Evolutionary conservation across 75 land plant genomes (phyloP), one percentile per base, ranked within the genome.

Genomic region (Cunninghamia lanceolata): DNA sequence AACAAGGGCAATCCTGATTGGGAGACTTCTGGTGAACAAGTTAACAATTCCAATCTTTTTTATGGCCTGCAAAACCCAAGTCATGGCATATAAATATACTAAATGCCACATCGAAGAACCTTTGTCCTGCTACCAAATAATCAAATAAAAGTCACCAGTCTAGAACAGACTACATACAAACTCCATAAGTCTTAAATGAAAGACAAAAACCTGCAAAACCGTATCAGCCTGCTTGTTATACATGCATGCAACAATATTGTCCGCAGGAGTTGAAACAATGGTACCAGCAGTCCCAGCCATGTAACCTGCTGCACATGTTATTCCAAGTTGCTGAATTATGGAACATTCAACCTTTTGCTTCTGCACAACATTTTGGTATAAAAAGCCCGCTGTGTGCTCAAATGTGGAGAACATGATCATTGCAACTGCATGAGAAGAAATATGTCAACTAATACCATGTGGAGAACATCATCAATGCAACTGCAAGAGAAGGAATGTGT

Each of bases 371-470:
- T 89, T 88, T 16, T 74, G 83, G 83, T 98, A 98, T 66, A 96
- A 83, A 7, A 95, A 78, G 47, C 94, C 96, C 36, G 94, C 94
- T 8, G 97, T 92, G 88, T 95, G 97, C 92, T 98, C 99, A 91
- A 98, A 98, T 42, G 99, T 94, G 70, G 99, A 90, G 83, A 98
- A 98, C 98, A 96, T 96, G 30, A 94, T 77, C 92, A 98, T 96
- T n/a, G 99, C 86, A 90, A 95, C 99, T 98, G 96, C 89, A 56
- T 11, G 40, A 32, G 85, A 56, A 76, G 85, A 32, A 80, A 45
- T 32, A 54, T 21, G 36, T 39, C 38, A 87, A 84, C 38, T 34
- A 54, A 32, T 17, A 63, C 68, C 68, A 28, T 42, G 98, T 93
- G 75, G 99, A 90, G 83, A 98, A 98, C 98, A 96, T 96, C 21